Evolutionary conservation across 2,329 filamentous ascomycete genomes (phyloP).

Genomic region (Endoconidiophora laricicola): DNA sequence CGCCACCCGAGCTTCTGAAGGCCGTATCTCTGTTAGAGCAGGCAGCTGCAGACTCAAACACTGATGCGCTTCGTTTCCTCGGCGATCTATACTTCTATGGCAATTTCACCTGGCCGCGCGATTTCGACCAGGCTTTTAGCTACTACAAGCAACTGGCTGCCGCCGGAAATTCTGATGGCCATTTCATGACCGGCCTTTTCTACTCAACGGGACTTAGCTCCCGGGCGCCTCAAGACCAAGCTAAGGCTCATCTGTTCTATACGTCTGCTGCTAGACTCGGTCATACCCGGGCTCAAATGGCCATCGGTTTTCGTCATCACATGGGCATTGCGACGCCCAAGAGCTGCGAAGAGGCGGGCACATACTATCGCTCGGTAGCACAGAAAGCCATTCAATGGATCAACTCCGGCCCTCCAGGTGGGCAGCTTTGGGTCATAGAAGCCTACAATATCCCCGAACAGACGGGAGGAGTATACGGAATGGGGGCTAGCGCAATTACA

Average conservation of each 20-base stretch:
- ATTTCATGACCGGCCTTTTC: conserved; percentile 91
- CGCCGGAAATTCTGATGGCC: conserved; percentile 74
- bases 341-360: conserved; percentile 68
- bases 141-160: conserved; percentile 66
- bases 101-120: conserved; percentile 73
- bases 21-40: conserved; percentile 36
- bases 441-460: conserved; percentile 81
- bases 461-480: conserved; percentile 79
- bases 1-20: conserved; percentile 19
- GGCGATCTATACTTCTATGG: conserved; percentile 95
- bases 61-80: conserved; percentile 76
- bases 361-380: conserved; percentile 84
- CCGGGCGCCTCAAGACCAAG: conserved; percentile 70
- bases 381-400: conserved; percentile 85
- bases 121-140: conserved; percentile 63
- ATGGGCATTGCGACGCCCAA: conserved; percentile 71
- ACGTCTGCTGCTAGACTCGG: conserved; percentile 79
- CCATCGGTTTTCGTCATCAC: conserved; percentile 71
- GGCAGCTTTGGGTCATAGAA: conserved; percentile 59
- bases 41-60: conserved; percentile 40
- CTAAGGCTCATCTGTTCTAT: conserved; percentile 82
- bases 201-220: conserved; percentile 83
- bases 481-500: conserved; percentile 81
- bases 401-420: conserved; percentile 77
- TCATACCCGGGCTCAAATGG: conserved; percentile 81